Percentiles rank a stretch among this genome's conserved stretches.
Conservation (phyloP, 805 yeast species). For the Jamesozyma spencerorum region DNA sequence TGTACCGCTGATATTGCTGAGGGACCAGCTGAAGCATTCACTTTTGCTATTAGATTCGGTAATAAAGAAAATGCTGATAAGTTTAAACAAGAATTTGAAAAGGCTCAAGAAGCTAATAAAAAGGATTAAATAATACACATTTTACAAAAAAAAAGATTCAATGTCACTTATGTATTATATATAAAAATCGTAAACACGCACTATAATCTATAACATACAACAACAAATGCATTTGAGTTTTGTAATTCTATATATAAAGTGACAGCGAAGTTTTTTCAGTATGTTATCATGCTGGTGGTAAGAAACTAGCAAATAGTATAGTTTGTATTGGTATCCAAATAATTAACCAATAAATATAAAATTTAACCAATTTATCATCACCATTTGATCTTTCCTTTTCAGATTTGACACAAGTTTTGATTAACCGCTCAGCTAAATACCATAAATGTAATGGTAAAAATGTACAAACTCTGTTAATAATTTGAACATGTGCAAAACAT, state of each 20-base stretch:
- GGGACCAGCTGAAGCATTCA: conserved; percentile 92
- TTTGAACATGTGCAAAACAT: conserved; percentile 74
- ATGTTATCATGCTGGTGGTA: conserved; percentile 73
- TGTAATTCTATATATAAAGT: too few relatives aligned
- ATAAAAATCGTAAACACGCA: too few relatives aligned
- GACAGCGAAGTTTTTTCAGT: neutral
- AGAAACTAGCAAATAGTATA: conserved; percentile 64
- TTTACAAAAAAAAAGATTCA: neutral
- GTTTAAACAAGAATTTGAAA: conserved; percentile 86
- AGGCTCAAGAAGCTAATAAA: conserved; percentile 67
- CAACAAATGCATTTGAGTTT: too few relatives aligned
- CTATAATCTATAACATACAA: too few relatives aligned
- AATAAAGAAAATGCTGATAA: conserved; percentile 87
- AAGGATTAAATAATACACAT: conserved; percentile 8
- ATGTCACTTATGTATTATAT: too few relatives aligned
- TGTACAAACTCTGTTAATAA: conserved; percentile 67
- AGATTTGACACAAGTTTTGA: conserved; percentile 13
- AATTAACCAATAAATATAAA: conserved; percentile 41
- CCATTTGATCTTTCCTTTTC: conserved; percentile 7
- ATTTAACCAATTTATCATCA: conserved; percentile 25
- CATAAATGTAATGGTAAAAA: conserved; percentile 71
- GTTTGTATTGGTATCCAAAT: conserved; percentile 65
- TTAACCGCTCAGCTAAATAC: conserved; percentile 44
- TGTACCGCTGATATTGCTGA: conserved; percentile 93
- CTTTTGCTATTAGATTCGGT: conserved; percentile 93